A percentile compares a stretch with the other conserved stretches of the same genome.
Evolutionary conservation across 495 filamentous ascomycete species (phyloP).

Genomic region (Talaromyces nanjingensis): DNA sequence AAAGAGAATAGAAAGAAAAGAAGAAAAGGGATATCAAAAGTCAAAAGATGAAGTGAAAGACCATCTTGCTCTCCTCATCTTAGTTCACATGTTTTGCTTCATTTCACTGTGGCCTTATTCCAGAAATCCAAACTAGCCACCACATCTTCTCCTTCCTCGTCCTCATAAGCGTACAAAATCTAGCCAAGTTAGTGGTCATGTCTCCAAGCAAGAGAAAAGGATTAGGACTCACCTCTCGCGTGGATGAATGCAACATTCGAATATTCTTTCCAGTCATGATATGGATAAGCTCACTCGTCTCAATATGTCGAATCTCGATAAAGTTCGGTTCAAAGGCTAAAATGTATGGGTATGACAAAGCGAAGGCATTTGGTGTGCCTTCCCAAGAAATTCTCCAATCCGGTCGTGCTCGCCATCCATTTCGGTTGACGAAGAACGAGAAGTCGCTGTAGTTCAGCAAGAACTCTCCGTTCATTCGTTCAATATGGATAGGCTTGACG

Average conservation of each 20-base stretch:
- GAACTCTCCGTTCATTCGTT: slow-evolving; percentile 93
- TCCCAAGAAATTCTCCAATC: slow-evolving; percentile 99
- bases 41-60: neutral
- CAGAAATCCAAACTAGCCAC: slow-evolving; percentile 97
- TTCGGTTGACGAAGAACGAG: slow-evolving; percentile 97
- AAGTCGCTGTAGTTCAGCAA: slow-evolving; percentile 97
- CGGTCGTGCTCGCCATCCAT: slow-evolving; percentile 91
- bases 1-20: slow-evolving; percentile 17
- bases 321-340: slow-evolving; percentile 98
- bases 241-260: slow-evolving; percentile 92
- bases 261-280: slow-evolving; percentile 95
- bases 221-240: slow-evolving; percentile 72
- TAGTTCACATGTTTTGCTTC: neutral
- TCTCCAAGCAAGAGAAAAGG: neutral
- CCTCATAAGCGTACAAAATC: slow-evolving; percentile 96
- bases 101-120: slow-evolving; percentile 34
- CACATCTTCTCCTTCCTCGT: slow-evolving; percentile 86
- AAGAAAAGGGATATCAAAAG: slow-evolving; percentile 3
- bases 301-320: slow-evolving; percentile 91
- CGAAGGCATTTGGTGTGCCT: slow-evolving; percentile 83
- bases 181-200: slow-evolving; percentile 21
- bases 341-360: slow-evolving; percentile 90
- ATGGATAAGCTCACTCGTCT: slow-evolving; percentile 81
- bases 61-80: neutral
- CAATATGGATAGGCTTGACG: slow-evolving; percentile 95